Evolutionary conservation across 1,284 basidiomycete species (phyloP).

Genomic region (Pseudozyma sp.): DNA sequence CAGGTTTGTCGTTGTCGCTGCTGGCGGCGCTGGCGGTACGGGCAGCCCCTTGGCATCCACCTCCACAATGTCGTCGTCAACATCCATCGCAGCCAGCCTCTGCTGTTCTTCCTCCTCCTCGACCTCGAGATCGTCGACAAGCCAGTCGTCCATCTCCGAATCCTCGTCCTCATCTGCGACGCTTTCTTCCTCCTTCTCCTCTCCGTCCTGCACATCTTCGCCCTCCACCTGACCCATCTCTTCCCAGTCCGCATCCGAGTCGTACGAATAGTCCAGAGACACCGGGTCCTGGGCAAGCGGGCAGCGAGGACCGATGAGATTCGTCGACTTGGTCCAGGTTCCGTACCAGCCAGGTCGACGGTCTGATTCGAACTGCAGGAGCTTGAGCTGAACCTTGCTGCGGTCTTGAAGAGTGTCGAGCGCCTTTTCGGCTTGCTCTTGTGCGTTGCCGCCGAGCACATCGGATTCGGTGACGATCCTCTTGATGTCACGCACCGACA

Average conservation of each 20-base stretch:
- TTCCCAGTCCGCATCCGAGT: slow-evolving; percentile 67
- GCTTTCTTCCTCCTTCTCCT: slow-evolving; percentile 55
- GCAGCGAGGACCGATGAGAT: slow-evolving; percentile 58
- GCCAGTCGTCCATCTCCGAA: slow-evolving; percentile 67
- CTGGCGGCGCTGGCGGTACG: slow-evolving; percentile 22
- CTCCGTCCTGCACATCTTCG: slow-evolving; percentile 60
- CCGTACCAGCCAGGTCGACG: slow-evolving; percentile 65
- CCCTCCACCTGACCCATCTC: slow-evolving; percentile 63
- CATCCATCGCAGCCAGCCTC: slow-evolving; percentile 15
- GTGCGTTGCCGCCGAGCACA: slow-evolving; percentile 61
- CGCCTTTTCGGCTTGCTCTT: slow-evolving; percentile 56
- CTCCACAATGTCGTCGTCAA: slow-evolving; percentile 50
- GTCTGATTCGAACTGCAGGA: slow-evolving; percentile 63
- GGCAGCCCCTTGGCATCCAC: slow-evolving; percentile 43
- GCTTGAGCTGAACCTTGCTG: slow-evolving; percentile 61
- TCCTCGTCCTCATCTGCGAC: slow-evolving; percentile 54
- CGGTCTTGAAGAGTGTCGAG: slow-evolving; percentile 59
- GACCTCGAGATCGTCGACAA: slow-evolving; percentile 66
- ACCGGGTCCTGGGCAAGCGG: slow-evolving; percentile 66
- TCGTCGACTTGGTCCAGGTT: slow-evolving; percentile 64
- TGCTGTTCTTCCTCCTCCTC: slow-evolving; percentile 55
- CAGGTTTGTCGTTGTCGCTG: slow-evolving; percentile 23
- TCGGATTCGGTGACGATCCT: slow-evolving; percentile 65
- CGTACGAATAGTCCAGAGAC: slow-evolving; percentile 65
- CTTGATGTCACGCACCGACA: slow-evolving; percentile 64